A percentile compares a stretch with the other conserved stretches of the same genome.
These are phyloP conservation scores for Acanthamoeba polyphaga DNA, from an alignment of 208 protist species.

Conservation along the genomic window DNA sequence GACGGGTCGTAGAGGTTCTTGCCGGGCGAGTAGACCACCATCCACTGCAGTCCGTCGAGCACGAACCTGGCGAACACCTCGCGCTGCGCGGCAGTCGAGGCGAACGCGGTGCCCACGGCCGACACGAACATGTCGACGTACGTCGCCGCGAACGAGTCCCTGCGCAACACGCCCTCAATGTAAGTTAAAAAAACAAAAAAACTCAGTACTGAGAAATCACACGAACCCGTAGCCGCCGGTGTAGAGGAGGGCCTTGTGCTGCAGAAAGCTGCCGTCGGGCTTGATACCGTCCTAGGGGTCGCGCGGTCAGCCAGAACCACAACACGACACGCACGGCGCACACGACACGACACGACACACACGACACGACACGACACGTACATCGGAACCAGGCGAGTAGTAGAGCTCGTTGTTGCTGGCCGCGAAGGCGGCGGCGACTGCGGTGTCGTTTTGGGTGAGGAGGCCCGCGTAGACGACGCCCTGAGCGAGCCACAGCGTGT, in stretches of 20 bases:
- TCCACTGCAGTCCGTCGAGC: conserved; percentile 20
- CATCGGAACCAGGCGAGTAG: neutral
- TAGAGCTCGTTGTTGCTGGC: conserved; percentile 21
- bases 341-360: neutral
- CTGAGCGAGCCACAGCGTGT: conserved; percentile 53
- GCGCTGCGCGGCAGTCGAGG: neutral
- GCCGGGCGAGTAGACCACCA: neutral
- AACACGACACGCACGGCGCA: neutral
- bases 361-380: neutral
- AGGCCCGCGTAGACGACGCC: conserved; percentile 14
- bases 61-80: neutral
- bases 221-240: conserved; percentile 30
- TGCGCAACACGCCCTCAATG: too few species aligned
- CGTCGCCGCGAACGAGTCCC: neutral
- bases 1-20: conserved; percentile 36
- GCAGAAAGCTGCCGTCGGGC: conserved; percentile 9
- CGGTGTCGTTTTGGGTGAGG: neutral
- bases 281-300: conserved; percentile 29
- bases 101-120: conserved; percentile 24
- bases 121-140: neutral
- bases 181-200: too few species aligned
- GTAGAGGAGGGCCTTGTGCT: conserved; percentile 51
- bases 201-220: too few species aligned
- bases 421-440: neutral
- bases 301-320: neutral